phyloP scores from a whole-genome alignment of 495 filamentous ascomycete species.

The Daldinia childiae region DNA sequence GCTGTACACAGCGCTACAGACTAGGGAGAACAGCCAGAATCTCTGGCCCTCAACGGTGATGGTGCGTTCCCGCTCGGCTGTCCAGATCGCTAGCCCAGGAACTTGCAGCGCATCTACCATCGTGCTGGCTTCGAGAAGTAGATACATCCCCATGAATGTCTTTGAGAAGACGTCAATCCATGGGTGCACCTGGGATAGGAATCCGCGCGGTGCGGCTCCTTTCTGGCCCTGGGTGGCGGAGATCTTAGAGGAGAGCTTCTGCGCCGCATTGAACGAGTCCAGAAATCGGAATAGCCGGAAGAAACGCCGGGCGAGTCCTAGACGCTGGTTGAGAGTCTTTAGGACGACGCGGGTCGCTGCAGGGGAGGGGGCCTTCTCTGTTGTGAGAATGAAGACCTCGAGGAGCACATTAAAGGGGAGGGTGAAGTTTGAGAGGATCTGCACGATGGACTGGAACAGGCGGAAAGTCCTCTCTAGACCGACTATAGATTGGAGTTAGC shows the following conservation, averaged over 20 bases:
- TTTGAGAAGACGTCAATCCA: slow-evolving; percentile 53
- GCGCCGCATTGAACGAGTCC: slow-evolving; percentile 64
- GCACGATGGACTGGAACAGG: slow-evolving; percentile 64
- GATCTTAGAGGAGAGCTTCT: slow-evolving; percentile 37
- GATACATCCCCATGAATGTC: slow-evolving; percentile 59
- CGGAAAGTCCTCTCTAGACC: slow-evolving; percentile 72
- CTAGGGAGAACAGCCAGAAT: slow-evolving; percentile 71
- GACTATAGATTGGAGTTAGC: slow-evolving; percentile 45
- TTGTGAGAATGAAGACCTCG: slow-evolving; percentile 27
- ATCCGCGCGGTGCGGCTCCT: neutral
- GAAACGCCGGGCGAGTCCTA: slow-evolving; percentile 61
- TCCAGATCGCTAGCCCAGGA: slow-evolving; percentile 55
- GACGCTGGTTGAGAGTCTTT: slow-evolving; percentile 40
- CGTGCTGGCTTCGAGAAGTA: slow-evolving; percentile 56
- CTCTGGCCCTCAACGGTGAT: slow-evolving; percentile 65
- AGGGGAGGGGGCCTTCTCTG: slow-evolving; percentile 9
- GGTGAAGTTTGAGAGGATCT: slow-evolving; percentile 57
- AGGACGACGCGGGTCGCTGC: slow-evolving; percentile 31
- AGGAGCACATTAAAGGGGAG: slow-evolving; percentile 42
- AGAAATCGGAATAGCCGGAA: slow-evolving; percentile 72
- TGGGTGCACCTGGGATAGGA: neutral
- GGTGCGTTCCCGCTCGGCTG: slow-evolving; percentile 31
- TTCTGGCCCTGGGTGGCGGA: neutral
- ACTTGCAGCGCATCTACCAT: slow-evolving; percentile 58
- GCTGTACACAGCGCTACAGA: slow-evolving; percentile 43